Evolutionary conservation across 352 stramenopile species (phyloP).

Genomic region (Pythium rhizo-oryzae): DNA sequence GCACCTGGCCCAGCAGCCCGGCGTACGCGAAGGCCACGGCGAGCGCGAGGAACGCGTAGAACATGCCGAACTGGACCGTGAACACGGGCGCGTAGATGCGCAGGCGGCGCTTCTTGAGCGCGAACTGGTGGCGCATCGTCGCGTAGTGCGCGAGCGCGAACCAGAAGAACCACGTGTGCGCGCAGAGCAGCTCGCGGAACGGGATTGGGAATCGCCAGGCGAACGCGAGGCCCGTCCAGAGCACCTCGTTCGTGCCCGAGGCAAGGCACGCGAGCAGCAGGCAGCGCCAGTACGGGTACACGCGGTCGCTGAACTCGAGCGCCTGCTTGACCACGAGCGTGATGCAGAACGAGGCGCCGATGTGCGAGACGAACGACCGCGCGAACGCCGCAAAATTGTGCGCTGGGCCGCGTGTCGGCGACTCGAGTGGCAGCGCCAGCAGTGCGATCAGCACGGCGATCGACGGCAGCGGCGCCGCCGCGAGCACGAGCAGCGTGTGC

Average conservation of each 20-base stretch:
- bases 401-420: constrained; percentile 3
- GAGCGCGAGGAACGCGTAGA: constrained; percentile 24
- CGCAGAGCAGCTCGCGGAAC: constrained; percentile 24
- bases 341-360: constrained; percentile 23
- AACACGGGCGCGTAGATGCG: constrained; percentile 21
- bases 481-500: constrained; percentile 11
- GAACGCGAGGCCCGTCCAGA: constrained; percentile 21
- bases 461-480: constrained; percentile 9
- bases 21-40: constrained; percentile 13
- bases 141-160: constrained; percentile 15
- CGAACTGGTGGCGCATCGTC: constrained; percentile 7
- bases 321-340: constrained; percentile 25
- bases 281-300: constrained; percentile 15
- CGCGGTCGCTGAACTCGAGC: constrained; percentile 15
- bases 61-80: constrained; percentile 18
- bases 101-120: constrained; percentile 8
- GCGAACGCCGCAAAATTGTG: constrained; percentile 8
- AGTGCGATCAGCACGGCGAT: constrained; percentile 12
- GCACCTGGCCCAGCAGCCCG: not conserved
- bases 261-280: constrained; percentile 6
- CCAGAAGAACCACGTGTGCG: constrained; percentile 5
- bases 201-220: constrained; percentile 24
- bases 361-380: constrained; percentile 24
- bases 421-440: constrained; percentile 14
- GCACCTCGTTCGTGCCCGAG: constrained; percentile 6